Base-by-base conservation (phyloP, 192 early-diverging fungal species). In the Chytriomyces confervae region DNA sequence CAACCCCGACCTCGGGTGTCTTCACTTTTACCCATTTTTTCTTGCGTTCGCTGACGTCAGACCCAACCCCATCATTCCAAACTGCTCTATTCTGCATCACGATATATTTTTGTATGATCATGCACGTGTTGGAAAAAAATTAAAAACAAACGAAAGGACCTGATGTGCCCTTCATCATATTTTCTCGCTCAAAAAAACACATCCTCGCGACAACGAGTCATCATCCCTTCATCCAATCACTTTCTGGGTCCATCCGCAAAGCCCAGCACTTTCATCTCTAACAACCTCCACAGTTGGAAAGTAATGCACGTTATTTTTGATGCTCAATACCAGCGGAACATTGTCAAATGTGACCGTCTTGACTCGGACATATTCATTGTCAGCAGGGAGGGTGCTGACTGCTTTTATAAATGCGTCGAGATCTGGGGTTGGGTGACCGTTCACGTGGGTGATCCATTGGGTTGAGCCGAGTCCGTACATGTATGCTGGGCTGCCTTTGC, bases 341-440 rank as follows among this genome's bases (percentile, higher is more conserved):
- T 87, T 88, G 69, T 95, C 94, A 79, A 95, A 93, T 20, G 86
- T 91, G 65, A 93, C 86, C n/a, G 88, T 87, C 75, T 91, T 91
- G 23, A 95, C 86, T 16, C 93, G 84, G 9, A 92, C 91, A 80
- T 93, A 95, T 1, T 80, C 83, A 61, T 89, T 89, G 57, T 93
- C 92, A 23, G 27, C 72, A 13, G 81, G 68, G 43, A 91, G 78
- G 5, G 77, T 63, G 18, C 50, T 60, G 79, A 95, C 87, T 18
- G 91, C 92, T 11, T 79, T 79, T 11, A 92, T 88, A 84, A 98
- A 96, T 46, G 91, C 86, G 23, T 93, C 90, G 36, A 98, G 80
- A 23, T 87, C 89, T 7, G 91, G 86, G n/a, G 94, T 94, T 1
- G 86, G 80, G 57, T 81, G 79, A 2, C 77, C 75, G 75, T 88